A percentile compares a stretch with the other conserved stretches of the same genome.
Evolutionary conservation across 352 stramenopile genomes (phyloP).

Genomic region (Blastocystis sp.): DNA sequence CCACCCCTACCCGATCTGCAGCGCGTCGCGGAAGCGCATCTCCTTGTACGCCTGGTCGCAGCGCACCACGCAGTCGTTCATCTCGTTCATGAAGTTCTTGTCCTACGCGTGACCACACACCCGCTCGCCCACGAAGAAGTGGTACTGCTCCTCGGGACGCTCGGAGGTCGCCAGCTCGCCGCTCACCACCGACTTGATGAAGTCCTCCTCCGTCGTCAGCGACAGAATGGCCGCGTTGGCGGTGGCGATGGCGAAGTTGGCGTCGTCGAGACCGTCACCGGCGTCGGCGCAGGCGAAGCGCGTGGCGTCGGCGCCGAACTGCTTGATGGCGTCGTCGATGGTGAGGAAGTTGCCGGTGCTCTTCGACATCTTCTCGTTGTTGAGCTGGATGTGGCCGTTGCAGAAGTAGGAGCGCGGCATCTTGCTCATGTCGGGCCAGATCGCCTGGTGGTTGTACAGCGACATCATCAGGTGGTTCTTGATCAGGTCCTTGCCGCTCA

Average conservation of each 20-base stretch:
- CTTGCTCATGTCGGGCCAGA: constrained; percentile 95
- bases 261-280: constrained; percentile 95
- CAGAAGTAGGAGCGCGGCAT: constrained; percentile 97
- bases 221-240: constrained; percentile 95
- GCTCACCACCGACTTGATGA: constrained; percentile 90
- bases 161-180: constrained; percentile 83
- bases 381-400: constrained; percentile 91
- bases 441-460: constrained; percentile 98
- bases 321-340: constrained; percentile 92
- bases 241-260: constrained; percentile 96
- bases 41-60: constrained; percentile 83
- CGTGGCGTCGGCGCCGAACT: constrained; percentile 93
- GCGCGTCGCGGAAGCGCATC: constrained; percentile 92
- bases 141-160: constrained; percentile 69
- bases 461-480: constrained; percentile 99
- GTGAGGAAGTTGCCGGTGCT: constrained; percentile 99
- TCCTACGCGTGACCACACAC: constrained; percentile 77
- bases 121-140: constrained; percentile 29
- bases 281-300: constrained; percentile 96
- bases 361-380: constrained; percentile 99
- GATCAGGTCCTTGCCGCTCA: constrained; percentile 93
- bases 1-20: constrained; percentile 84
- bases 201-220: constrained; percentile 94
- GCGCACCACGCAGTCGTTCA: constrained; percentile 83
- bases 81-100: constrained; percentile 65